phyloP scores from a whole-genome alignment of 2,329 filamentous ascomycete genomes.

The Xylaria sp. region DNA sequence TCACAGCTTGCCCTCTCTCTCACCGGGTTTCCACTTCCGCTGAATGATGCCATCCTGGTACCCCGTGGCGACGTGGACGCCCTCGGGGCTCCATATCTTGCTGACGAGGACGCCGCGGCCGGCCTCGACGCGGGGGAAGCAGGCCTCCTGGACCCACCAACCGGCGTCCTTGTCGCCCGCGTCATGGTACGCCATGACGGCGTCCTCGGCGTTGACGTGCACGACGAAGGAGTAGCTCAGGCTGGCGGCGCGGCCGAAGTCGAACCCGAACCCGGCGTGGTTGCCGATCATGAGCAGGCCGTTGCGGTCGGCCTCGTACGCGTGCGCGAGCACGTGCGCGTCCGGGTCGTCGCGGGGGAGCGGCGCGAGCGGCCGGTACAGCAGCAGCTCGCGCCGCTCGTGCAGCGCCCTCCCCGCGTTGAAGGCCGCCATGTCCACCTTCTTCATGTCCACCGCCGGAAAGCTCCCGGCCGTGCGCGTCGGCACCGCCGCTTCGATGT shows the following conservation, averaged over 20 bases:
- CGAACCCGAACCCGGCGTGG: constrained; percentile 50
- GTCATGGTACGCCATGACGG: constrained; percentile 50
- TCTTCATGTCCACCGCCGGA: constrained; percentile 56
- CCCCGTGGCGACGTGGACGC: constrained; percentile 56
- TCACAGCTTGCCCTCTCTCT: constrained; percentile 32
- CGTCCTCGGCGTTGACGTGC: constrained; percentile 52
- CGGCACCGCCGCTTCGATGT: constrained; percentile 41
- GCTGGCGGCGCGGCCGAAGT: constrained; percentile 46
- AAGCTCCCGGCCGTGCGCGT: constrained; percentile 47
- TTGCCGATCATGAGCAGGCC: constrained; percentile 55
- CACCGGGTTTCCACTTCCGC: constrained; percentile 31
- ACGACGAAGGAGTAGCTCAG: constrained; percentile 57
- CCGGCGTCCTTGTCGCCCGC: constrained; percentile 40
- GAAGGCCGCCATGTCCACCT: constrained; percentile 54
- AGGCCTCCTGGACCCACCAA: constrained; percentile 60
- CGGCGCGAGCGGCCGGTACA: constrained; percentile 52
- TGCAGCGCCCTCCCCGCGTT: constrained; percentile 47
- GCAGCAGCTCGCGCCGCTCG: constrained; percentile 51
- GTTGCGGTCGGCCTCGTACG: constrained; percentile 57
- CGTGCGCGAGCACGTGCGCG: constrained; percentile 51
- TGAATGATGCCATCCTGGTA: constrained; percentile 56
- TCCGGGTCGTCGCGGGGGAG: constrained; percentile 46
- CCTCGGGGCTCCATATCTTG: constrained; percentile 57
- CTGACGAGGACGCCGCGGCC: constrained; percentile 52
- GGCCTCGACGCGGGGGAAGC: constrained; percentile 50